Base-by-base conservation (phyloP, 768 basidiomycete species). In the Lactifluus hygrophoroides region DNA sequence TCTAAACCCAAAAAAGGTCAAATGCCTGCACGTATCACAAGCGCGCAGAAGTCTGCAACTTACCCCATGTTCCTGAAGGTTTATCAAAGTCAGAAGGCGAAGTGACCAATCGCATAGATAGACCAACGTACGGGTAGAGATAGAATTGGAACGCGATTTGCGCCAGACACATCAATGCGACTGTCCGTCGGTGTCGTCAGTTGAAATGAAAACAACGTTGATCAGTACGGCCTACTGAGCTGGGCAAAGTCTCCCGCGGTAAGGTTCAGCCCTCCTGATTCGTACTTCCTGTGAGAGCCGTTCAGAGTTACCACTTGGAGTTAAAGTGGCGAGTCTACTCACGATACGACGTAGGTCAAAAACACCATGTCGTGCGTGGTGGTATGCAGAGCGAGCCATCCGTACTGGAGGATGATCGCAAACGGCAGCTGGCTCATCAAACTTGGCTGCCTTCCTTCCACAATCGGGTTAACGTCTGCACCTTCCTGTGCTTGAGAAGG, bases 81-180 rank as follows among this genome's bases (percentile, higher is more conserved):
- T n/a, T 13, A 17, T 43, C 25, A 27, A 49, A 25, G 34, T 60
- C 4, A 62, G 30, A 57, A 45, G 34, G 34, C 16, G 37, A 50
- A 4, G 40, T 2, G 14, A 14, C 37, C n/a, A n/a, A 23, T 17
- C 43, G 28, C 38, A 25, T 0, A 45, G 53, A 23, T 0, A 45
- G 53, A 23, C 0, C 42, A 53, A 77, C 89, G 71, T 67, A 92
- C 88, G 90, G 90, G 76, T 93, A 93, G 35, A 91, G 78, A 67
- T 90, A 84, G 68, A 92, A 94, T 67, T 94, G 94, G 68, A 94
- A 95, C 37, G 85, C 83, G 51, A 96, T 88, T 70, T 94, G 93
- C 60, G 85, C 89, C n/a, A 93, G 77, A 71, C 91, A 94, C 94
- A 96, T 95, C 56, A 95, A 66, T 6, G 90, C 90, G 68, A 90